Conservation (phyloP, 768 basidiomycete genomes). For the Fistulinella prunicolor region DNA sequence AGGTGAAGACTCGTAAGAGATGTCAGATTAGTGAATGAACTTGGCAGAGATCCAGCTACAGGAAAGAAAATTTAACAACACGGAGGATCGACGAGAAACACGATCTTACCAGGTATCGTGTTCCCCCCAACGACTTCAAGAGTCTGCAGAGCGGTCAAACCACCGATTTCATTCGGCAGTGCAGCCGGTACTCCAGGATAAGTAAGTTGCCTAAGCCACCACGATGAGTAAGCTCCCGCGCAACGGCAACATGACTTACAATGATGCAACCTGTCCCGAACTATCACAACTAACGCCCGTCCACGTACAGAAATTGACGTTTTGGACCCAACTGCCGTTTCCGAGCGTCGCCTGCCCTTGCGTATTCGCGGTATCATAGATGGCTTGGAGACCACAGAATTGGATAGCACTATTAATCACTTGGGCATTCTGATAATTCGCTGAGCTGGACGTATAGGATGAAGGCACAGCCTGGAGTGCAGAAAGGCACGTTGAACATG, state of each 20-base stretch:
- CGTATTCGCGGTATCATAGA: constrained; percentile 39
- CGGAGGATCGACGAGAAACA: not conserved
- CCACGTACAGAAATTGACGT: constrained; percentile 47
- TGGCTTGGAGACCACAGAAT: constrained; percentile 45
- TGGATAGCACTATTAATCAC: constrained; percentile 38
- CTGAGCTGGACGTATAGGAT: constrained; percentile 27
- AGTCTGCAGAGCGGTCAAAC: constrained; percentile 36
- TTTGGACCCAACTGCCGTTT: constrained; percentile 44
- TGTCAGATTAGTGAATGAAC: constrained; percentile 36
- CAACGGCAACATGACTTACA: constrained; percentile 33
- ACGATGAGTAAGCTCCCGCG: not conserved
- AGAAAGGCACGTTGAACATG: constrained; percentile 45
- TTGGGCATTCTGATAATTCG: constrained; percentile 34
- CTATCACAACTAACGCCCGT: constrained; percentile 43
- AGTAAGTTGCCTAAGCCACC: constrained; percentile 32
- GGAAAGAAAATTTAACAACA: not conserved
- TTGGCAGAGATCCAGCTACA: constrained; percentile 41
- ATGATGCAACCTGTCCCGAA: constrained; percentile 37
- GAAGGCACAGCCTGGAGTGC: constrained; percentile 38
- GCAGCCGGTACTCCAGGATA: constrained; percentile 48
- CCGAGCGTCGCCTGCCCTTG: constrained; percentile 39
- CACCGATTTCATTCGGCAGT: constrained; percentile 41
- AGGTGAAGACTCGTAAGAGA: constrained; percentile 39
- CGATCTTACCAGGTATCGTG: constrained; percentile 38
- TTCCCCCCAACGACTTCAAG: constrained; percentile 42